A percentile compares a stretch with the other conserved stretches of the same genome.
Conservation (phyloP, 2,329 filamentous ascomycete genomes). For the Venturia pyrina region DNA sequence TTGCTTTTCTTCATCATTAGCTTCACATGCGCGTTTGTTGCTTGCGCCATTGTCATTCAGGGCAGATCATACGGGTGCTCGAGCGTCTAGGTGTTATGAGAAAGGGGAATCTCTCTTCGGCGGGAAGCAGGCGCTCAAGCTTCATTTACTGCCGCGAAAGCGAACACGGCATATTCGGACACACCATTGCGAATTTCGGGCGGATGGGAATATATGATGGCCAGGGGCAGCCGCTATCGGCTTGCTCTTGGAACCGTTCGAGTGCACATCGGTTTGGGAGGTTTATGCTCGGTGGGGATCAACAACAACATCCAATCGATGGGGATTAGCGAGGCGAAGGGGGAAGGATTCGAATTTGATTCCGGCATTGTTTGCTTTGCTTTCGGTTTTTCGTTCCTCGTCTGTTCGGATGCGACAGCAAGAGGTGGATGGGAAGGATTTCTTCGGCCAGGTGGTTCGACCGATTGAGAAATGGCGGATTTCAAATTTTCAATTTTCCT, state of each 20-base stretch:
- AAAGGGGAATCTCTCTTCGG: not conserved
- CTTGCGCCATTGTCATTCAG: not conserved
- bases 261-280: not conserved
- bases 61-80: not conserved
- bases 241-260: not conserved
- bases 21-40: not conserved
- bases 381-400: not conserved
- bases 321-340: conserved; percentile 3
- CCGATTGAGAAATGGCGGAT: not conserved
- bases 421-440: not conserved
- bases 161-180: not conserved
- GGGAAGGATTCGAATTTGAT: not conserved
- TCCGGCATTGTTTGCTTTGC: conserved; percentile 1
- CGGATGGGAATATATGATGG: not conserved
- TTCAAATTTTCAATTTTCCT: no score
- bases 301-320: not conserved
- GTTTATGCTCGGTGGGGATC: not conserved
- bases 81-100: conserved; percentile 1
- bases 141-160: not conserved
- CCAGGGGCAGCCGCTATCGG: not conserved
- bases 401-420: not conserved
- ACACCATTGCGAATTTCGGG: not conserved
- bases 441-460: not conserved
- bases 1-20: not conserved
- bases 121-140: not conserved